phyloP scores from a whole-genome alignment of 805 yeast species.

The Metschnikowia dekortorum region DNA sequence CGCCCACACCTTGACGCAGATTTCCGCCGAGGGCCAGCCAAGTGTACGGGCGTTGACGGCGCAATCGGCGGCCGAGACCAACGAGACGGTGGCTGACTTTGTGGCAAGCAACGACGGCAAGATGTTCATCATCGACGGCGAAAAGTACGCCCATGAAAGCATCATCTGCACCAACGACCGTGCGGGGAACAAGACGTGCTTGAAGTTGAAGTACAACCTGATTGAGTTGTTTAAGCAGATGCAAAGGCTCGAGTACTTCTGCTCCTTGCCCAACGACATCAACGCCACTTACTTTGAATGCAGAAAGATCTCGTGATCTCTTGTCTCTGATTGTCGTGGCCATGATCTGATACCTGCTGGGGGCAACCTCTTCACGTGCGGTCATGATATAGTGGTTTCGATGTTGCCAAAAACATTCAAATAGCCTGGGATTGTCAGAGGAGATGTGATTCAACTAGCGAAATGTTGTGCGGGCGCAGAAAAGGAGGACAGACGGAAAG shows the following conservation, averaged over 20 bases:
- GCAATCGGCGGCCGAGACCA: constrained; percentile 11
- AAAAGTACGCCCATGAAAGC: constrained; percentile 32
- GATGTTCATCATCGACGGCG: constrained; percentile 40
- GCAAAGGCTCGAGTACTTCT: constrained; percentile 48
- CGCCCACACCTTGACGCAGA: constrained; percentile 17
- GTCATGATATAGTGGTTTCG: too few species aligned
- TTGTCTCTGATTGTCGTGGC: neutral
- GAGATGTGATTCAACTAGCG: too few species aligned
- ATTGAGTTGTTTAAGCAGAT: constrained; percentile 43
- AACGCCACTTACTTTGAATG: constrained; percentile 51
- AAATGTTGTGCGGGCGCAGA: too few species aligned
- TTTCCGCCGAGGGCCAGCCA: constrained; percentile 12
- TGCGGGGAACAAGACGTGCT: constrained; percentile 45
- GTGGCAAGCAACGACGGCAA: constrained; percentile 29
- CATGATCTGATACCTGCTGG: too few species aligned
- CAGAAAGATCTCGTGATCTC: constrained; percentile 30
- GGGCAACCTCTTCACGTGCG: too few species aligned
- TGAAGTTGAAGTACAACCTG: constrained; percentile 38
- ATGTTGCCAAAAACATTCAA: too few species aligned
- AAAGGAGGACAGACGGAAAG: too few species aligned
- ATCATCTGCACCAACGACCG: constrained; percentile 44
- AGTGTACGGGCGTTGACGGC: constrained; percentile 8
- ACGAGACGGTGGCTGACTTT: constrained; percentile 26
- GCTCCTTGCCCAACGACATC: constrained; percentile 46
- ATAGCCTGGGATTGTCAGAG: too few species aligned